Conservation (phyloP, 371 early-diverging fungal genomes). For the Haplosporangium sp. region DNA sequence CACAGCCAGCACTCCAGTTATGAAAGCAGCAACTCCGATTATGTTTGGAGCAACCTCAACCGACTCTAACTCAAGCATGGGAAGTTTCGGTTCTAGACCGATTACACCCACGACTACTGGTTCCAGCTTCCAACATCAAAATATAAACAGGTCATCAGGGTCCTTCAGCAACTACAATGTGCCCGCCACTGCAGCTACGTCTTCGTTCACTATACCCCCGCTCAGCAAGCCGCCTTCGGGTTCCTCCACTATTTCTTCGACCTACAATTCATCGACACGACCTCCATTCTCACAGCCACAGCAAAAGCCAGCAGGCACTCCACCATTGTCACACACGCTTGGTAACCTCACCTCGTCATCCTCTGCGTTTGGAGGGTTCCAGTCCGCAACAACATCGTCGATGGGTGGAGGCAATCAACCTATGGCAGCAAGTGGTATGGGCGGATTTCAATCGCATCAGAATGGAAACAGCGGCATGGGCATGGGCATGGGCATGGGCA, state of each 20-base stretch:
- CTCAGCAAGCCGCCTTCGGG: slow-evolving; percentile 33
- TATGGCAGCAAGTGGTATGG: slow-evolving; percentile 33
- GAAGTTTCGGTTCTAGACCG: slow-evolving; percentile 28
- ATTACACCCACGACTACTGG: slow-evolving; percentile 31
- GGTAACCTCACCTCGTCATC: slow-evolving; percentile 48
- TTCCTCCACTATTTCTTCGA: slow-evolving; percentile 14
- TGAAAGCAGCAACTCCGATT: slow-evolving; percentile 34
- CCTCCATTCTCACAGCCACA: slow-evolving; percentile 48
- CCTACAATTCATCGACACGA: slow-evolving; percentile 14
- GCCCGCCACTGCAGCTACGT: slow-evolving; percentile 29
- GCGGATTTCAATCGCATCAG: slow-evolving; percentile 41
- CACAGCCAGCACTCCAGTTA: slow-evolving; percentile 27
- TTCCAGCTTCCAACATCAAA: slow-evolving; percentile 20
- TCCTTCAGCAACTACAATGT: not conserved
- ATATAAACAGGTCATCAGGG: slow-evolving; percentile 10
- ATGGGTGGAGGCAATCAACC: slow-evolving; percentile 16
- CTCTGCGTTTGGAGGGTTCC: slow-evolving; percentile 54
- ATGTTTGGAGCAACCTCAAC: slow-evolving; percentile 52
- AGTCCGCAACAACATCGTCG: slow-evolving; percentile 23
- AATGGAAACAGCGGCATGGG: slow-evolving; percentile 22
- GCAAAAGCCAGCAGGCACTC: slow-evolving; percentile 47
- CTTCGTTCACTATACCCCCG: slow-evolving; percentile 55
- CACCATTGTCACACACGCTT: slow-evolving; percentile 48
- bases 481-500: slow-evolving; percentile 10
- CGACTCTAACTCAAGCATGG: slow-evolving; percentile 14